Conservation (phyloP, 768 basidiomycete species). For the Tricholoma saponaceum region DNA sequence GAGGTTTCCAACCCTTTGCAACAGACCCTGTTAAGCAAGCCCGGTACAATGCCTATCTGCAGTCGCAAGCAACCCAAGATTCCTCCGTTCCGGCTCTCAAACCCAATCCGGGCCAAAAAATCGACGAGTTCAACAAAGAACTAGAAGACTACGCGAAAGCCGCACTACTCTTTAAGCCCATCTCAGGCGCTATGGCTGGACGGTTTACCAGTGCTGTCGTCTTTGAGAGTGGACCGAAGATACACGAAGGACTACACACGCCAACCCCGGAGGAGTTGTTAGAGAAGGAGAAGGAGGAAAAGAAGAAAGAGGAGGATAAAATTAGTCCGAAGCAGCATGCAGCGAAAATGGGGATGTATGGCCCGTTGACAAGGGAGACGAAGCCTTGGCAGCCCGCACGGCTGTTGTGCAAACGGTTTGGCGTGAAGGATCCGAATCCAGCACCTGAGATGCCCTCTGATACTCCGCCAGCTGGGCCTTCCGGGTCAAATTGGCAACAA, state of each 20-base stretch:
- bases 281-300: conserved; percentile 37
- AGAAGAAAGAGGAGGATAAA: conserved; percentile 47
- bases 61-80: conserved; percentile 56
- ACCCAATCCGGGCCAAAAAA: conserved; percentile 52
- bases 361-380: conserved; percentile 75
- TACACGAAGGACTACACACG: conserved; percentile 65
- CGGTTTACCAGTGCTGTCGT: conserved; percentile 84
- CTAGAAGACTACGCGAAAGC: conserved; percentile 83
- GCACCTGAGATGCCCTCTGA: conserved; percentile 37
- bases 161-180: conserved; percentile 87
- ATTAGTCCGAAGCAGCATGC: conserved; percentile 79
- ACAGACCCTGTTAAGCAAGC: conserved; percentile 74
- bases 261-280: conserved; percentile 45
- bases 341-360: conserved; percentile 86
- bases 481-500: conserved; percentile 16
- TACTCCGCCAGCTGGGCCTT: conserved; percentile 15
- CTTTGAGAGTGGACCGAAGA: conserved; percentile 60
- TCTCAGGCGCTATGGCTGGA: conserved; percentile 88
- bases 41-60: conserved; percentile 81
- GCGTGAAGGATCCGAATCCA: conserved; percentile 83
- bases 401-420: conserved; percentile 90
- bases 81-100: conserved; percentile 44
- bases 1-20: conserved; percentile 88
- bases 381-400: conserved; percentile 77
- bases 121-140: conserved; percentile 77